Percentiles rank a stretch among this genome's conserved stretches.
phyloP scores from a whole-genome alignment of 2,329 filamentous ascomycete species.

The Kalaharituber pfeilii region DNA sequence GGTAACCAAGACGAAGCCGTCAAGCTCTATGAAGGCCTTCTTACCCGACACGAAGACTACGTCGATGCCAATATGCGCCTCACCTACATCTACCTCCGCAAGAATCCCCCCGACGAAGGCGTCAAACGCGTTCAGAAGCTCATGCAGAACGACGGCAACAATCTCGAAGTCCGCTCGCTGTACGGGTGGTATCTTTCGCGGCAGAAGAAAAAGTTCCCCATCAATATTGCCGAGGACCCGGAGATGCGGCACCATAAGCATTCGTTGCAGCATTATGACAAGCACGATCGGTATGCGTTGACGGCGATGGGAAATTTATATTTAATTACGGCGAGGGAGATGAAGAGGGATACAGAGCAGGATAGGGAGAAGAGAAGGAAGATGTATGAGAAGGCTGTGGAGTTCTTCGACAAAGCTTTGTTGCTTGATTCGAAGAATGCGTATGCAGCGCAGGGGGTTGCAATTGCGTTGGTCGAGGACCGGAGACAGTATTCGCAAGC shows the following conservation, averaged over 20 bases:
- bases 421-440: conserved; percentile 91
- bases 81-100: conserved; percentile 73
- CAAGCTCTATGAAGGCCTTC: conserved; percentile 70
- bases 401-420: conserved; percentile 95
- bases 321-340: conserved; percentile 76
- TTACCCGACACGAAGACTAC: conserved; percentile 76
- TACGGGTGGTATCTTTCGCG: conserved; percentile 94
- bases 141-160: conserved; percentile 64
- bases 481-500: conserved; percentile 74
- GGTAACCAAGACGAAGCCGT: conserved; percentile 66
- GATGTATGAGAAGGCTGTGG: conserved; percentile 77
- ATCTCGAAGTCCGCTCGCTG: conserved; percentile 78
- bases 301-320: conserved; percentile 88
- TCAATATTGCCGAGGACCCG: conserved; percentile 70
- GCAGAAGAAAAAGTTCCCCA: conserved; percentile 59
- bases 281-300: conserved; percentile 92
- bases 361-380: conserved; percentile 82
- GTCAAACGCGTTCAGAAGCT: conserved; percentile 72
- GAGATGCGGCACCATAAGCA: conserved; percentile 95
- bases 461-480: conserved; percentile 84
- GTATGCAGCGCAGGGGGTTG: conserved; percentile 88
- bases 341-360: conserved; percentile 74
- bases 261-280: conserved; percentile 82
- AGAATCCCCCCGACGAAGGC: conserved; percentile 57
- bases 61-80: conserved; percentile 77